A percentile compares a stretch with the other conserved stretches of the same genome.
phyloP scores from a whole-genome alignment of 148 eudicot genomes.

The Tetragonia tetragonoides region DNA sequence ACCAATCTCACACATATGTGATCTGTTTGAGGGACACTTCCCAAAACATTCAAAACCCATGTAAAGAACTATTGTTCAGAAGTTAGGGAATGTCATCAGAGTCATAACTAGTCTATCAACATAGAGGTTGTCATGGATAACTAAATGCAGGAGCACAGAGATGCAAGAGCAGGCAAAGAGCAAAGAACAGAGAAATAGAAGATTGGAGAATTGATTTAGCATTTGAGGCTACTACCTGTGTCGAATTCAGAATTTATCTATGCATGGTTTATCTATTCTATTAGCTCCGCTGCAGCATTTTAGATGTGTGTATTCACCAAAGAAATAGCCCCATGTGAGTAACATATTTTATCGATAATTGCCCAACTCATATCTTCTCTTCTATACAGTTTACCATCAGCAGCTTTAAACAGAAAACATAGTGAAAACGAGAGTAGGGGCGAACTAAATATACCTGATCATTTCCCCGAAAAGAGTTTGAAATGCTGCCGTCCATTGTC shows the following conservation, averaged over 20 bases:
- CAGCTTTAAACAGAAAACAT: neutral
- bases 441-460: constrained; percentile 63
- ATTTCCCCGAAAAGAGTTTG: constrained; percentile 70
- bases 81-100: neutral
- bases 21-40: neutral
- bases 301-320: neutral
- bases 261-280: neutral
- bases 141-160: neutral
- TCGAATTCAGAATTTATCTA: no score
- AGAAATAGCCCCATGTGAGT: neutral
- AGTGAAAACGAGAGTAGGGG: neutral
- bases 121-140: neutral
- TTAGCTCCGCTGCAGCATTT: neutral
- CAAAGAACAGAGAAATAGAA: neutral
- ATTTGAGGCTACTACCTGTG: neutral
- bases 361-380: neutral
- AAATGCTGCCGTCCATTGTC: constrained; percentile 69
- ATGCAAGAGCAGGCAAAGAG: neutral
- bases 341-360: neutral
- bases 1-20: no score
- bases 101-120: neutral
- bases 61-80: neutral
- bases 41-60: neutral
- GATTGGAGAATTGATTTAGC: neutral
- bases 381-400: neutral